Evolutionary conservation across 2,329 filamentous ascomycete genomes (phyloP), one percentile per base, ranked within the genome.

Genomic region (Dactylonectria estremocensis): DNA sequence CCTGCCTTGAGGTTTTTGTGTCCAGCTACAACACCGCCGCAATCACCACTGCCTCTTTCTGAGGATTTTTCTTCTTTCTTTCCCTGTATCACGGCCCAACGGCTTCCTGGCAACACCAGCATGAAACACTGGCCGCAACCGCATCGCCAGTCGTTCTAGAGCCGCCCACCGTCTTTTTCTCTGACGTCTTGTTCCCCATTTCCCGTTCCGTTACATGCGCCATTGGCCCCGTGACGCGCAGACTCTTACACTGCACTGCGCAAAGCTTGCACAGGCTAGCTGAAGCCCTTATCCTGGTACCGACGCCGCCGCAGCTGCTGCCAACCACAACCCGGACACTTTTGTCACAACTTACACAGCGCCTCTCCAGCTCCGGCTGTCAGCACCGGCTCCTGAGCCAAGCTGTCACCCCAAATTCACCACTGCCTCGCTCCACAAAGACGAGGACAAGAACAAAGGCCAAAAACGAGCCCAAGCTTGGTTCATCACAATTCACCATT

Each of bases 301-400:
- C 53, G 48, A 64, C 46, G 20, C 24, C 66, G 54, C 69, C 52
- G 33, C 58, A 56, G 62, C 62, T 37, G 35, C 24, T 28, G 24
- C 24, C 63, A 61, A 70, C 46, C 55, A 57, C 50, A 65, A 37
- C 59, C 59, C 63, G 56, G 69, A 70, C 55, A 61, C 55, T 57
- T 57, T 67, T 60, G 72, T 74, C 69, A 70, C 74, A 77, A 77
- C 74, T 77, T 77, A 76, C 74, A 76, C 72, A 67, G 64, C 69
- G 68, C 71, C 43, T 69, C 60, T 65, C 66, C 62, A 60, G 57
- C 66, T 61, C 68, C 61, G 52, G 61, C 50, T 65, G 57, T 64
- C 67, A 66, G 61, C 70, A 63, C 70, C n/a, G n/a, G n/a, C n/a
- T n/a, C n/a, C n/a, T 70, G 69, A 72, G 69, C 69, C 71, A 73